Conservation (phyloP, 1,284 basidiomycete genomes). For the Apiotrichum veenhuisii region DNA sequence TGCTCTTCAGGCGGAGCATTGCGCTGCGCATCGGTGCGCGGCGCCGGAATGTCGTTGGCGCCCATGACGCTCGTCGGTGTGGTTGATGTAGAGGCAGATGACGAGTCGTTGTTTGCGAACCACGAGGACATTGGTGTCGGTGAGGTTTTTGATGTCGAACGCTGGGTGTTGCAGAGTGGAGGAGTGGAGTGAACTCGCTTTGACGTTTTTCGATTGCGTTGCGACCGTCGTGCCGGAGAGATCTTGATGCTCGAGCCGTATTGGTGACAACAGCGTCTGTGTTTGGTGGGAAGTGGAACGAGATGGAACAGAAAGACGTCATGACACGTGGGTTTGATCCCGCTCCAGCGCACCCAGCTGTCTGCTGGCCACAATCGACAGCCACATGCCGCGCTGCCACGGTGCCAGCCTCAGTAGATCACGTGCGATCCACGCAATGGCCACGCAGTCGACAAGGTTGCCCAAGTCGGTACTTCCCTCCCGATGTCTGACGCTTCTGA, state of each 20-base stretch:
- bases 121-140: neutral
- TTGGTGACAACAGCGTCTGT: neutral
- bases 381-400: too few species aligned
- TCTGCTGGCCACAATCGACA: too few species aligned
- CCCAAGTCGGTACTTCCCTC: too few species aligned
- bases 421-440: too few species aligned
- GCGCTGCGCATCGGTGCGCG: slow-evolving; percentile 31
- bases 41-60: slow-evolving; percentile 38
- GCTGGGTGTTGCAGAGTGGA: too few species aligned
- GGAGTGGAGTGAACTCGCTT: too few species aligned
- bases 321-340: neutral
- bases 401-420: too few species aligned
- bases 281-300: neutral
- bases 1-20: slow-evolving; percentile 38
- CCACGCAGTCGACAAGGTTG: too few species aligned
- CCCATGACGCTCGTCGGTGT: slow-evolving; percentile 20
- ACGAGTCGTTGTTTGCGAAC: neutral
- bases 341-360: neutral
- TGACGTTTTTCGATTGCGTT: too few species aligned
- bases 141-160: neutral
- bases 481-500: too few species aligned
- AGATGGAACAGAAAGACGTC: neutral
- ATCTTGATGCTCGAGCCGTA: too few species aligned
- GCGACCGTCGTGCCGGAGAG: too few species aligned
- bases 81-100: neutral